Base-by-base conservation (phyloP, 805 yeast species). In the Candida suzukii region DNA sequence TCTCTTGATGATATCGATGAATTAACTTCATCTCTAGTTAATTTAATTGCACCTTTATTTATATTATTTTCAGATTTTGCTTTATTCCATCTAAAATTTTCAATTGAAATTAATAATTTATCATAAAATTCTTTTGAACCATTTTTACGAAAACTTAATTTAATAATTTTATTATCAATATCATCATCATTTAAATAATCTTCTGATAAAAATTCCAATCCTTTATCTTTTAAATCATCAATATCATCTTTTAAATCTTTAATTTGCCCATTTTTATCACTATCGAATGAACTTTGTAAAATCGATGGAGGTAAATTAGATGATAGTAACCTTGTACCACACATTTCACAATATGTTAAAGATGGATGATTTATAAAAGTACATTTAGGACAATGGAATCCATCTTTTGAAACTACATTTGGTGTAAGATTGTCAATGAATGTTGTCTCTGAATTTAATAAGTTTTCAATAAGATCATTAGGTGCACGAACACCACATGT, bases 361-460 rank as follows among this genome's bases (percentile, higher is more conserved):
- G 85, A 76, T 0, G 88, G 84, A 58, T 90, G 96, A 57, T 91
- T 93, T 12, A 77, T 63, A 53, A 88, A 91, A 0, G 98, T 64
- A 41, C 68, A 64, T 38, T 58, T 62, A 0, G 73, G 70, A 45
- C 82, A 76, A 45, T 64, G 69, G 28, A 67, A 67, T 2, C 63
- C 65, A 27, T 64, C 60, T 27, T 37, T 27, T 5, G 39, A 37
- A 7, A 28, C 14, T 3, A 28, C 4, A 35, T 35, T 26, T 3
- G 30, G 30, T 2, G 3, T 13, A 8, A 19, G 16, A 17, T 36
- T 27, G 13, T 37, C 20, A 3, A 27, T 12, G 17, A 10, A 10
- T 3, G 27, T 10, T 2, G 32, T 28, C 21, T 12, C 47, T 24
- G 38, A 45, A n/a, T 39, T 24, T 4, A 54, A 13, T 10, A 41